These are phyloP conservation scores for Pulveroboletus sp. DNA, from an alignment of 768 basidiomycete species.

Conservation along the genomic window DNA sequence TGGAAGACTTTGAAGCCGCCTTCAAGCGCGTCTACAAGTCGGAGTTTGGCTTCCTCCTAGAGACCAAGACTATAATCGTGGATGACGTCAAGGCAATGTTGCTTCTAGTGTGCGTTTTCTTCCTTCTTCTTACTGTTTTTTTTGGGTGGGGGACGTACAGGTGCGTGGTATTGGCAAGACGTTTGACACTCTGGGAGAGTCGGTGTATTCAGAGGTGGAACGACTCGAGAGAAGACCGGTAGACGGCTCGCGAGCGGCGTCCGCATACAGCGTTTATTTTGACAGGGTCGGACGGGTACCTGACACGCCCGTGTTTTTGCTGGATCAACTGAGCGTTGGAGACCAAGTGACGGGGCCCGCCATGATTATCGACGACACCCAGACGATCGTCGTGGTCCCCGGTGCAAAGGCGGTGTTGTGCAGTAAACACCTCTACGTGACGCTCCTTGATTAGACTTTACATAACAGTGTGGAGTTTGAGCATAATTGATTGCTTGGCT, in stretches of 20 bases:
- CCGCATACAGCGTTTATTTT: conserved; percentile 73
- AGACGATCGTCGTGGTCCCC: conserved; percentile 88
- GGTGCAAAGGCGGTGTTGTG: conserved; percentile 64
- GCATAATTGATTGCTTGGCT: too few relatives aligned
- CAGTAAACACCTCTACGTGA: conserved; percentile 64
- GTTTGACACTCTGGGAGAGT: conserved; percentile 74
- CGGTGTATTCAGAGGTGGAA: conserved; percentile 74
- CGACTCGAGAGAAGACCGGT: conserved; percentile 43
- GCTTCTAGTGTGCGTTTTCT: not conserved
- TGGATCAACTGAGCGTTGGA: conserved; percentile 65
- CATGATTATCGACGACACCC: conserved; percentile 93
- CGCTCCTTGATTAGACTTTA: conserved; percentile 35
- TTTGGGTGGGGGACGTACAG: too few relatives aligned
- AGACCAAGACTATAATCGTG: conserved; percentile 78
- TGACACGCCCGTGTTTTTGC: conserved; percentile 76
- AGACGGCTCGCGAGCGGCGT: conserved; percentile 44
- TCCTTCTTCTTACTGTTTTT: not conserved
- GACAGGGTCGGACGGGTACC: conserved; percentile 73
- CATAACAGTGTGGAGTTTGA: conserved; percentile 1
- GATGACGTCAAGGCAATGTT: conserved; percentile 83
- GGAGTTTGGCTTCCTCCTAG: conserved; percentile 91
- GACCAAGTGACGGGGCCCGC: conserved; percentile 81
- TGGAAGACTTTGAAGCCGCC: conserved; percentile 73
- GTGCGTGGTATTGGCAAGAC: conserved; percentile 92
- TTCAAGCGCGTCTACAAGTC: conserved; percentile 80